Evolutionary conservation across 805 yeast species (phyloP), one percentile per base, ranked within the genome.

Genomic region (Suhomyces emberorum): DNA sequence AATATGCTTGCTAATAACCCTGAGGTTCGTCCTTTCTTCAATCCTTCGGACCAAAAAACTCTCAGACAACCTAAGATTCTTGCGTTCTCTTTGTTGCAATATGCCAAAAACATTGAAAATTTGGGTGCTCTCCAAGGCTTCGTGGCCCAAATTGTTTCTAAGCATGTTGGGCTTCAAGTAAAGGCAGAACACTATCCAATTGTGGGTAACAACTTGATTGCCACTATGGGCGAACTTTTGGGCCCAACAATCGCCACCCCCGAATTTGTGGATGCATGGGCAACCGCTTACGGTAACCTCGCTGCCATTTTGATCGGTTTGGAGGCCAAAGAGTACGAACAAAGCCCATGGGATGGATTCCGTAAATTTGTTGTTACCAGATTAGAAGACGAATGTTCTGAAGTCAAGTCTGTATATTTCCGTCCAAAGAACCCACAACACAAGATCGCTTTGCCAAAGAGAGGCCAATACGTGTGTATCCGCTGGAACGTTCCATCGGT

Each of bases 131-230:
- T 83, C 27, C 50, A 65, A 9, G 73, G 61, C 1, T 74, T 76
- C 41, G 85, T 83, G 7, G 61, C 70, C 32, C 77, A 74, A 42
- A 78, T 82, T 47, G 82, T 74, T 30, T 70, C 68, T 44, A 83
- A 81, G 55, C 89, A 83, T 47, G 79, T 75, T 40, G 83, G 84
- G 29, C 61, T 83, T 42, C 76, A 76, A 49, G 70, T 82, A 28
- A 54, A 60, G 42, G 76, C 88, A 3, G 83, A 77, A 38, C 87
- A 81, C 39, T 82, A 82, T 48, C 76, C 79, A 15, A 66, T 77
- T 44, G 88, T 82, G 21, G 89, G 88, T 19, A 52, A 56, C 20
- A 68, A 71, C 41, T 57, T 83, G n/a, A 52, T 82, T 21, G 60
- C 61, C 18, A 76, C 87, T 10, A 68, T 83, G 56, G 53, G 57